Evolutionary conservation across 371 early-diverging fungal species (phyloP).

Genomic region (Mucor piriformis): DNA sequence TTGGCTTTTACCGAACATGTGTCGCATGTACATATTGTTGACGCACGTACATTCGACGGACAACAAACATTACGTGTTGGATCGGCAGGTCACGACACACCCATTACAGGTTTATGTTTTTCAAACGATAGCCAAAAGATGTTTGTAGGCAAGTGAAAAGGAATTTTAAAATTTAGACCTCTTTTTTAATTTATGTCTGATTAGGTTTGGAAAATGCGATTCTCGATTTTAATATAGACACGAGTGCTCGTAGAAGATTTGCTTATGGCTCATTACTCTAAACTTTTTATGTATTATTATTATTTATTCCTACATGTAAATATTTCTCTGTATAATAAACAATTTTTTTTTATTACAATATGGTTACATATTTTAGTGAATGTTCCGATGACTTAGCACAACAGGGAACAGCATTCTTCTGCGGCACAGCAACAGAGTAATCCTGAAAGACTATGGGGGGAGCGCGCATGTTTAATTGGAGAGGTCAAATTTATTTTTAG

Average conservation of each 20-base stretch:
- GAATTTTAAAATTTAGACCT: background rate
- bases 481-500: background rate
- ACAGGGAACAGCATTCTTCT: slow-evolving; percentile 10
- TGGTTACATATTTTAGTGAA: background rate
- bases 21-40: slow-evolving; percentile 82
- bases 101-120: slow-evolving; percentile 80
- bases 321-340: background rate
- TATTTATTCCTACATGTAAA: background rate
- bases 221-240: slow-evolving; percentile 61
- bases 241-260: slow-evolving; percentile 59
- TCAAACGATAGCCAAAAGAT: slow-evolving; percentile 76
- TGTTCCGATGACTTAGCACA: slow-evolving; percentile 1
- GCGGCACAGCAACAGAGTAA: slow-evolving; percentile 16
- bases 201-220: slow-evolving; percentile 60
- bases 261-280: slow-evolving; percentile 55
- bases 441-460: slow-evolving; percentile 3
- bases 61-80: slow-evolving; percentile 68
- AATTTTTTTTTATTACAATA: background rate
- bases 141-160: slow-evolving; percentile 72
- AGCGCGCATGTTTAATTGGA: background rate
- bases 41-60: slow-evolving; percentile 81
- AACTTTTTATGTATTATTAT: background rate
- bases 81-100: slow-evolving; percentile 62
- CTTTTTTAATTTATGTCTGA: background rate
- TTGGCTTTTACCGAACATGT: slow-evolving; percentile 86